Base-by-base conservation (phyloP, 192 early-diverging fungal genomes). In the Rhizophagus clarus region DNA sequence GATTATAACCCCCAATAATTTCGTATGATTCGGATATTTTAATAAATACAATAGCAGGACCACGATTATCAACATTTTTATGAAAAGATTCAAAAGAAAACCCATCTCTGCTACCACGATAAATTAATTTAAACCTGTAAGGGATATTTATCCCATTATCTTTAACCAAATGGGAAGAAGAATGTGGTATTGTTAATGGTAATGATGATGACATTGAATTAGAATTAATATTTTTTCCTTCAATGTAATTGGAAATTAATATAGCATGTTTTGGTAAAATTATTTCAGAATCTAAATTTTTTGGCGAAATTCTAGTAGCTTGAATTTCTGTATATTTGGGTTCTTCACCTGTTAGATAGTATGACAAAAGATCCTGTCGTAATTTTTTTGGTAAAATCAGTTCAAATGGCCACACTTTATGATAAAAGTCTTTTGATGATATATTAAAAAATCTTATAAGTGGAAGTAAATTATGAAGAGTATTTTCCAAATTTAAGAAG, bases 371-470 rank as follows among this genome's bases (percentile, higher is more conserved):
- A 7, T 42, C 71, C 0, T 73, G 32, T 51, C 26, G 6, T 42
- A 73, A 37, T 22, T 42, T 42, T 51, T 73, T 47, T 5, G 31
- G 34, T 24, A 73, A 51, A 11, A 73, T 73, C 34, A 4, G 24
- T 51, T 45, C 42, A 51, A 73, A 73, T 73, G 71, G 71, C 71
- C 71, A 73, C 10, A 73, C 71, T 51, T 42, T 73, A 73, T 42
- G 12, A 51, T 73, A 73, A 73, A 73, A 73, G 28, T 73, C 71
- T 28, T 73, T 73, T 42, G 71, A 73, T 29, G 71, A 42, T 73
- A 73, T 51, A 10, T 73, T 45, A 29, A 26, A 42, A 26, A 73
- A 73, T 28, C 47, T 26, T 14, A 73, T 24, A 28, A 73, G 2
- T 28, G 71, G 71, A 24, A 73, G 0, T n/a, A 42, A 73, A 37